Evolutionary conservation across 2,329 filamentous ascomycete species (phyloP).

Genomic region (Sclerotinia nivalis): DNA sequence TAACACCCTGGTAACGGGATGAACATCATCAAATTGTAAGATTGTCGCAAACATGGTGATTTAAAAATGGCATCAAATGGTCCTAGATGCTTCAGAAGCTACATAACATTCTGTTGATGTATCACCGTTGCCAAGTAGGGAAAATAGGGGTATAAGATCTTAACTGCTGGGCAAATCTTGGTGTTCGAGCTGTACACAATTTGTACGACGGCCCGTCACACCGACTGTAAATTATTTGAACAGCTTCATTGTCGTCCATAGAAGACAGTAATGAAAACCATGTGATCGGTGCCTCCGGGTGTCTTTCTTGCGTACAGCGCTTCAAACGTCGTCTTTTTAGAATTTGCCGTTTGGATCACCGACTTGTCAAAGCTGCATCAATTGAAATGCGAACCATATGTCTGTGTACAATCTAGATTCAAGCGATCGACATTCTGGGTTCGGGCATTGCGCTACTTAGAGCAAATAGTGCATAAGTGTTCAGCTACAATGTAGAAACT

Average conservation of each 20-base stretch:
- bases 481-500: background rate
- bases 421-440: background rate
- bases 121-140: background rate
- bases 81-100: background rate
- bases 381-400: background rate
- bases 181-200: background rate
- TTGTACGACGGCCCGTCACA: background rate
- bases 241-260: background rate
- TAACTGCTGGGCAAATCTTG: background rate
- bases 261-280: background rate
- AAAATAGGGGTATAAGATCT: background rate
- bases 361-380: constrained; percentile 1
- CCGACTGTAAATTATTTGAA: background rate
- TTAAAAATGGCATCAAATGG: background rate
- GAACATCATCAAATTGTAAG: background rate
- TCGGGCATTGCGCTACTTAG: background rate
- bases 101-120: background rate
- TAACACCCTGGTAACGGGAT: background rate
- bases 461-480: background rate
- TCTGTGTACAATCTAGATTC: background rate
- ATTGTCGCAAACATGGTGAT: background rate
- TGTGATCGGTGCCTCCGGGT: background rate
- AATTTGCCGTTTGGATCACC: constrained; percentile 2
- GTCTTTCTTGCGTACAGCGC: background rate
- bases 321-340: background rate